Percentiles rank a stretch among this genome's conserved stretches.
These are phyloP conservation scores for Verticillium zaregamsianum DNA, from an alignment of 2,329 filamentous ascomycete genomes.

Conservation along the genomic window DNA sequence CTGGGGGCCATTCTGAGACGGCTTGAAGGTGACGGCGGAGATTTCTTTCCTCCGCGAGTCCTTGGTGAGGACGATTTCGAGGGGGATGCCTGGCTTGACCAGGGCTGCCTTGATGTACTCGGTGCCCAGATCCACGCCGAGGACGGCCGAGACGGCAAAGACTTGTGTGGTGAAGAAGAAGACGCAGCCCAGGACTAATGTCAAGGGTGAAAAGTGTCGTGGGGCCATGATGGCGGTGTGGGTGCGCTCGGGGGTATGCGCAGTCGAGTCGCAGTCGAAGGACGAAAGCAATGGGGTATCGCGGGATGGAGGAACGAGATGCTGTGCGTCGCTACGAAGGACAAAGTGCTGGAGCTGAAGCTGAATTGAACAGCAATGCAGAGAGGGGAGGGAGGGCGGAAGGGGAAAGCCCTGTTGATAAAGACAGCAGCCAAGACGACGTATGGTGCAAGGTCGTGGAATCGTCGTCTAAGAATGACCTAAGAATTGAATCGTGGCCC, in stretches of 20 bases:
- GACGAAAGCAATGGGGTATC: neutral
- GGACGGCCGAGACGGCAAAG: slow-evolving; percentile 63
- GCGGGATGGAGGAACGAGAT: neutral
- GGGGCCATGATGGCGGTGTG: neutral
- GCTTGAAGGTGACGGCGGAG: slow-evolving; percentile 91
- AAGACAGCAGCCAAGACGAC: neutral
- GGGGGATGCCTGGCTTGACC: slow-evolving; percentile 93
- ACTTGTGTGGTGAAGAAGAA: slow-evolving; percentile 44
- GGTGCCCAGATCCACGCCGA: slow-evolving; percentile 91
- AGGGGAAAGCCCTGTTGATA: neutral
- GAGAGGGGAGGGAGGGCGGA: neutral
- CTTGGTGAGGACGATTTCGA: slow-evolving; percentile 96
- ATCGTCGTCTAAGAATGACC: neutral
- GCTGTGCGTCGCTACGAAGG: neutral
- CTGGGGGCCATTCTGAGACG: slow-evolving; percentile 60
- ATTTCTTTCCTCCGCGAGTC: slow-evolving; percentile 95
- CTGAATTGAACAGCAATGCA: neutral
- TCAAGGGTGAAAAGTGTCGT: slow-evolving; percentile 26
- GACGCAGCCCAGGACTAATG: slow-evolving; percentile 32
- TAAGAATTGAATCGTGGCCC: neutral
- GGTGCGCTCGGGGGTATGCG: neutral
- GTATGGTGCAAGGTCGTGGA: neutral
- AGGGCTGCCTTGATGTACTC: slow-evolving; percentile 95
- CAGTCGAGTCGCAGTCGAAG: neutral
- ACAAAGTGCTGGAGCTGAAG: neutral